Conservation (phyloP, 208 protist species). For the Crithidia acanthocephali region DNA sequence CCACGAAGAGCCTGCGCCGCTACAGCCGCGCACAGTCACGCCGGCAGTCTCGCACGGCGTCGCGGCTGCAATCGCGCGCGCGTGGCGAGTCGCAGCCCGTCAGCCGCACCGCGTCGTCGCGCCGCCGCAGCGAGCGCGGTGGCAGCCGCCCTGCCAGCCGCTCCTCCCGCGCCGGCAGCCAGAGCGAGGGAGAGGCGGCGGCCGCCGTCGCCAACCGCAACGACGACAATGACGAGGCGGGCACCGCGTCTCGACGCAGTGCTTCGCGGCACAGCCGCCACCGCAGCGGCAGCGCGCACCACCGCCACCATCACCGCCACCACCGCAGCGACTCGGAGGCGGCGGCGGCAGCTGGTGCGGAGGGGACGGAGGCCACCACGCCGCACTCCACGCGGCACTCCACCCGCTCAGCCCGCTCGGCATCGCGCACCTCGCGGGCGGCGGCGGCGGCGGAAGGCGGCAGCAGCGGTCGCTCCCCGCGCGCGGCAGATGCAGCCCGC, state of each 20-base stretch:
- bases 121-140: constrained; percentile 26
- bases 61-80: constrained; percentile 22
- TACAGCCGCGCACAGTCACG: constrained; percentile 82
- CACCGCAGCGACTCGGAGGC: constrained; percentile 29
- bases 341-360: neutral
- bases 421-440: constrained; percentile 2
- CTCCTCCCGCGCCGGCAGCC: constrained; percentile 29
- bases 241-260: constrained; percentile 14
- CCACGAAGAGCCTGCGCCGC: constrained; percentile 79
- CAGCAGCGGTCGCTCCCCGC: neutral
- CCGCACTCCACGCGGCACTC: constrained; percentile 6
- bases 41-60: constrained; percentile 53
- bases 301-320: constrained; percentile 23
- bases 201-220: neutral
- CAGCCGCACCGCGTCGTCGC: constrained; percentile 36
- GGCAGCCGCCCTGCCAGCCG: constrained; percentile 26
- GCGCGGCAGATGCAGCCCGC: neutral
- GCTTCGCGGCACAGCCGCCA: constrained; percentile 31
- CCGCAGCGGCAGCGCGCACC: constrained; percentile 15
- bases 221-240: neutral
- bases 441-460: too few species aligned
- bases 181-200: constrained; percentile 12
- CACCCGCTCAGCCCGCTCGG: constrained; percentile 5
- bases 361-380: neutral
- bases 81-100: constrained; percentile 21